Percentiles rank a stretch among this genome's conserved stretches.
Evolutionary conservation across 805 yeast species (phyloP).

Genomic region (Saturnispora ahearnii): DNA sequence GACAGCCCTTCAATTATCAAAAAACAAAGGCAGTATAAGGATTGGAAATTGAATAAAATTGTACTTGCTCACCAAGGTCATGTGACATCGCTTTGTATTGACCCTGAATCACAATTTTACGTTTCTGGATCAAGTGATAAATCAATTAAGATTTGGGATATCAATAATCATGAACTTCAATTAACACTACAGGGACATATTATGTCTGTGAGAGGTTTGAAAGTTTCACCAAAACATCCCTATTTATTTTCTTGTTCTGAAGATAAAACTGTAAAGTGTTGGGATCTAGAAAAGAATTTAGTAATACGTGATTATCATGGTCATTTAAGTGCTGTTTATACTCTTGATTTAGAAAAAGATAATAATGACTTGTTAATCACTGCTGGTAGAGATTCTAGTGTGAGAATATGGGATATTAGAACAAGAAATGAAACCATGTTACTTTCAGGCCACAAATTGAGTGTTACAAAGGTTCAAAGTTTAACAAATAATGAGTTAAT

Average conservation of each 20-base stretch:
- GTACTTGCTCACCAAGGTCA: conserved; percentile 90
- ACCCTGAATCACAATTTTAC: conserved; percentile 85
- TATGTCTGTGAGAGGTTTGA: conserved; percentile 77
- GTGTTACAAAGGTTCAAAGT: conserved; percentile 60
- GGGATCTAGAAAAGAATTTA: conserved; percentile 88
- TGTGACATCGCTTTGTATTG: conserved; percentile 75
- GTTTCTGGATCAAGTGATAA: conserved; percentile 87
- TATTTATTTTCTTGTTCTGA: conserved; percentile 89
- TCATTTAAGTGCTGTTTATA: conserved; percentile 81
- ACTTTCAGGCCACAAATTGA: conserved; percentile 70
- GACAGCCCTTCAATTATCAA: not conserved
- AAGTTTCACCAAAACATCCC: conserved; percentile 67
- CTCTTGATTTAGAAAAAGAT: conserved; percentile 72
- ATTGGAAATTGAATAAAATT: conserved; percentile 64
- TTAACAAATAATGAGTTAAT: conserved; percentile 80
- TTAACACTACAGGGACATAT: conserved; percentile 84
- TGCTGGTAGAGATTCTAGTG: conserved; percentile 82
- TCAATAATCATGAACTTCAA: conserved; percentile 59
- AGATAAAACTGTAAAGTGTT: conserved; percentile 86
- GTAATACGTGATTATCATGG: conserved; percentile 87
- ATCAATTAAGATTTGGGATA: conserved; percentile 86
- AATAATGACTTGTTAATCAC: conserved; percentile 74
- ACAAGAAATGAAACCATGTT: conserved; percentile 67
- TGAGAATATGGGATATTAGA: conserved; percentile 91
- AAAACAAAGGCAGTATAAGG: conserved; percentile 19